Evolutionary conservation across 257 asterid genomes (phyloP).

Genomic region (Nicotiana paniculata): DNA sequence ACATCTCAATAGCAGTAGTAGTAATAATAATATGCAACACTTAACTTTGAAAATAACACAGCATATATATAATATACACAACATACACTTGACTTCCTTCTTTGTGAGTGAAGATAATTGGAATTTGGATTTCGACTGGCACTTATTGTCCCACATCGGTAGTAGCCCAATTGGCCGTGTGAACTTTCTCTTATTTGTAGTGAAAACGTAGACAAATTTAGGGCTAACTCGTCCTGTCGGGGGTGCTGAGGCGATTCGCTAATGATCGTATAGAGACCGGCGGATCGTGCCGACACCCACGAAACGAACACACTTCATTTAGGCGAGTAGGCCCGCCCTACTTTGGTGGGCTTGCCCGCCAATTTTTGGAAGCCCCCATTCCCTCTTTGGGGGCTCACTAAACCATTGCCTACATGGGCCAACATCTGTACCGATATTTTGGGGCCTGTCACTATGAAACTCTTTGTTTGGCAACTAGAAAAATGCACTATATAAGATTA

Average conservation of each 20-base stretch:
- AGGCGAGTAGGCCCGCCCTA: conserved; percentile 68
- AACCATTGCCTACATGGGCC: background rate
- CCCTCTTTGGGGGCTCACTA: conserved; percentile 18
- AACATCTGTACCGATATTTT: too few species aligned
- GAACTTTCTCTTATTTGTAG: background rate
- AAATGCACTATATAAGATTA: too few species aligned
- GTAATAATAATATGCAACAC: too few species aligned
- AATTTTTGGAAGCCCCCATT: conserved; percentile 72
- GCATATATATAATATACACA: too few species aligned
- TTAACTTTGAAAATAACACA: too few species aligned
- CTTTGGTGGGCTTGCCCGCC: conserved; percentile 59
- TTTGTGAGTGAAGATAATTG: background rate
- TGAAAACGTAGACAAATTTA: fast-evolving
- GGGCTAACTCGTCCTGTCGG: conserved; percentile 45
- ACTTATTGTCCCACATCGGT: background rate
- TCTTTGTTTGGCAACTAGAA: too few species aligned
- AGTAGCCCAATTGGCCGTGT: background rate
- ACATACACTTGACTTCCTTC: background rate
- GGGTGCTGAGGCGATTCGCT: conserved; percentile 60
- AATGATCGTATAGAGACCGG: conserved; percentile 68
- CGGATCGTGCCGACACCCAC: conserved; percentile 84
- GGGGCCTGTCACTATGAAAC: too few species aligned
- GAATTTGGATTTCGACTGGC: background rate
- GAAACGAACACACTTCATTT: conserved; percentile 36
- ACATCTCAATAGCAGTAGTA: too few species aligned